These are phyloP conservation scores for Ganoderma leucocontextum DNA, from an alignment of 1,284 basidiomycete species.

Conservation along the genomic window DNA sequence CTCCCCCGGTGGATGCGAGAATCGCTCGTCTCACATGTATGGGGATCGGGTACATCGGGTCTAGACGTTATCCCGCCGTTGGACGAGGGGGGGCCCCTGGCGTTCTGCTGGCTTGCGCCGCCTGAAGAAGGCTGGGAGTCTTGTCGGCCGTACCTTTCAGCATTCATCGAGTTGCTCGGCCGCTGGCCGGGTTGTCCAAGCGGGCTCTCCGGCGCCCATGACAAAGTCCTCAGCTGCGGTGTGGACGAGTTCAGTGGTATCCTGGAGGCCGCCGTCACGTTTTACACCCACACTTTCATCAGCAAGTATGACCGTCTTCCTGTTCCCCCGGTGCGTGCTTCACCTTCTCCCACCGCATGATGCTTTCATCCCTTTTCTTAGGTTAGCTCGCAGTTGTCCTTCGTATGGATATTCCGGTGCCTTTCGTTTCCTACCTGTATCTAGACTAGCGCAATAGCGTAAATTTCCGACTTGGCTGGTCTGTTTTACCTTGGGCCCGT, in stretches of 20 bases:
- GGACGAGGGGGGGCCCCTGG: background rate
- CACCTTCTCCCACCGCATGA: background rate
- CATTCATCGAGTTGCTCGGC: constrained; percentile 4
- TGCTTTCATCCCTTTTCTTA: background rate
- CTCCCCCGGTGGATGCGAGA: constrained; percentile 14
- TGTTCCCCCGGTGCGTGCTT: constrained; percentile 4
- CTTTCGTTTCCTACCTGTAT: background rate
- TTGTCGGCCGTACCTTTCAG: background rate
- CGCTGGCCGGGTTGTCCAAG: constrained; percentile 1
- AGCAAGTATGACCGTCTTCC: constrained; percentile 11
- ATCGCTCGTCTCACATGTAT: constrained; percentile 4
- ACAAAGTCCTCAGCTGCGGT: background rate
- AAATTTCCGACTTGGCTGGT: background rate
- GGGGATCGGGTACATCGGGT: constrained; percentile 7
- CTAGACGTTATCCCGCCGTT: background rate
- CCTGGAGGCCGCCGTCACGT: background rate
- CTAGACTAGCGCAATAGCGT: background rate
- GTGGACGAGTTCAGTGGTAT: background rate
- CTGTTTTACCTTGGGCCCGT: no score
- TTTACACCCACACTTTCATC: constrained; percentile 14
- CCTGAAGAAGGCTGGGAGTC: constrained; percentile 7
- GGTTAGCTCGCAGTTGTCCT: background rate
- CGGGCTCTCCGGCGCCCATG: background rate
- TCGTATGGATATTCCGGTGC: background rate
- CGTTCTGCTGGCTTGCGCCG: background rate